Evolutionary conservation across 2,329 filamentous ascomycete species (phyloP).

Genomic region (Phialemonium atrogriseum): DNA sequence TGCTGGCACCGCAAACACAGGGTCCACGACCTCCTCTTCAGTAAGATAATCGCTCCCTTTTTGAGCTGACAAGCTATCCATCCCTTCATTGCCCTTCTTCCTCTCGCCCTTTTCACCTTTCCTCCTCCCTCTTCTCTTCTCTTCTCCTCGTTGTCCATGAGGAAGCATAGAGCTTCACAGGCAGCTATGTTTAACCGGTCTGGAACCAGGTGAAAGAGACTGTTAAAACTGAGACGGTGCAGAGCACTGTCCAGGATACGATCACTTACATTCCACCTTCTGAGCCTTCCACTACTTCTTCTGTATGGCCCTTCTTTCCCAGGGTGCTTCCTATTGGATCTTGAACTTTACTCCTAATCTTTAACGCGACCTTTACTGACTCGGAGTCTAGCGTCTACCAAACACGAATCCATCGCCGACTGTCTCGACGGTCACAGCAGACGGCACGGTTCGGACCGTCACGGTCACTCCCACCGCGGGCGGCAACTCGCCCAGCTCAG

Average conservation of each 20-base stretch:
- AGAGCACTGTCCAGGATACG: conserved; percentile 28
- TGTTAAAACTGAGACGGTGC: conserved; percentile 20
- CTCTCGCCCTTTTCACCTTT: not conserved
- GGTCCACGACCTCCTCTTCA: not conserved
- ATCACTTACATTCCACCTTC: conserved; percentile 21
- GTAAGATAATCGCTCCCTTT: conserved; percentile 3
- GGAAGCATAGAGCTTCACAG: conserved; percentile 1
- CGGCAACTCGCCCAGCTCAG: conserved; percentile 12
- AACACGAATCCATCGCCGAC: no score
- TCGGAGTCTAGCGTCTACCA: conserved; percentile 4
- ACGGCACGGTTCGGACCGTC: conserved; percentile 45
- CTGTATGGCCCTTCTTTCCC: conserved; percentile 26
- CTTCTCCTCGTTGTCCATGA: not conserved
- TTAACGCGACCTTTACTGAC: not conserved
- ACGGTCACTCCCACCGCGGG: conserved; percentile 38
- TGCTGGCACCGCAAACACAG: not conserved
- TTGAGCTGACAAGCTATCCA: no score
- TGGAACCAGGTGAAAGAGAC: conserved; percentile 17
- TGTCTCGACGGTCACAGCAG: conserved; percentile 46
- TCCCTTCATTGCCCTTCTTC: no score
- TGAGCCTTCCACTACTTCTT: conserved; percentile 21
- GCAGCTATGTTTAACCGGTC: conserved; percentile 8
- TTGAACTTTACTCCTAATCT: no score
- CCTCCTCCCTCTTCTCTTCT: not conserved
- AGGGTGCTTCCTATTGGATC: no score